Base-by-base conservation (phyloP, 306 rosid species). In the Rubus parviflorus region DNA sequence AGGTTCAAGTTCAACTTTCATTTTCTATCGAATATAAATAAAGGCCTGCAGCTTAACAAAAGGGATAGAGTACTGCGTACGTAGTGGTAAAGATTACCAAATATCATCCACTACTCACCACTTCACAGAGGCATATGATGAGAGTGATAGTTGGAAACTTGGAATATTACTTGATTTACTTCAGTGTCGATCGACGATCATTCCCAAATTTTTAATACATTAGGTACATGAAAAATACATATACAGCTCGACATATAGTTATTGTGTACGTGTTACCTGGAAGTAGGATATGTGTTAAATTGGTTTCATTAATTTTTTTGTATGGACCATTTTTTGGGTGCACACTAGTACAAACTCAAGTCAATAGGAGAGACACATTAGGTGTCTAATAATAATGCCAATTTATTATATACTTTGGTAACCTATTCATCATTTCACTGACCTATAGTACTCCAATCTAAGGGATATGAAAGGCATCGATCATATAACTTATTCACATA, bases 241-340 rank as follows among this genome's bases (percentile, higher is more conserved):
- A 60, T 25, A 12, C 41, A 61, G 41, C 66, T 10, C 37, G 47
- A n/a, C n/a, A n/a, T n/a, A n/a, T 9, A 41, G 10, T n/a, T 52
- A 51, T 64, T 45, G 37, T 37, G 38, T n/a, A n/a, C n/a, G n/a
- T 65, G 60, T 9, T 30, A 54, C 35, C 62, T 51, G 53, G 53
- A 48, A 23, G 56, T 68, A 57, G 41, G 52, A 19, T 79, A 20
- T 53, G n/a, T 53, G 43, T 62, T 68, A 53, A 38, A 46, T 78
- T 82, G 73, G 70, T 74, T 37, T 68, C 45, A 75, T 37, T 63
- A 35, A 22, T 63, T 64, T 72, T 30, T 1, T 43, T 53, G 81
- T 56, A 46, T 43, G 78, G 81, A 75, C 76, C 81, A 66, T 65
- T 73, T 30, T 72, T 15, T 60, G 7, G 4, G 66, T 41, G 52